A percentile compares a stretch with the other conserved stretches of the same genome.
phyloP scores from a whole-genome alignment of 164 flowering plant genomes.

The Litsea cubeba region DNA sequence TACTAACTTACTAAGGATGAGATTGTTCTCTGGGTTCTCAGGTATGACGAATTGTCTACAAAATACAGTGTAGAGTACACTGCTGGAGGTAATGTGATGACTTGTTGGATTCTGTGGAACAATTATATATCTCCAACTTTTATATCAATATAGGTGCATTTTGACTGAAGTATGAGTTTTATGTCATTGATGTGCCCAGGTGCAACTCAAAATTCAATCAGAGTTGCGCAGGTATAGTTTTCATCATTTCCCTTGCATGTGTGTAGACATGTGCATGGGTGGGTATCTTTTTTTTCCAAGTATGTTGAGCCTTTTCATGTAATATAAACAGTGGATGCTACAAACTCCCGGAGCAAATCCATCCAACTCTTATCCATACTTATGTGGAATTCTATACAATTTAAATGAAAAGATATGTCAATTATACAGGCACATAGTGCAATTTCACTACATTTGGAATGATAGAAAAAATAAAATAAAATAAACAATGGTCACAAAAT shows the following conservation, averaged over 20 bases:
- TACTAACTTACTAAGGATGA: too few species aligned
- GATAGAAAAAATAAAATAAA: too few species aligned
- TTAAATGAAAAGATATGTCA: too few species aligned
- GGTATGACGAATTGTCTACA: slow-evolving; percentile 52
- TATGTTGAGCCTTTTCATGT: slow-evolving; percentile 8
- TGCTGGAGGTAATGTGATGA: slow-evolving; percentile 64
- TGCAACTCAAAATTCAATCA: slow-evolving; percentile 94
- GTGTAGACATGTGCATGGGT: neutral
- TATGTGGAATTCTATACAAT: too few species aligned
- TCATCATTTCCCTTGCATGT: neutral
- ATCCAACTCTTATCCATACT: too few species aligned
- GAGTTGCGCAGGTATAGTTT: slow-evolving; percentile 74
- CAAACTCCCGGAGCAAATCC: slow-evolving; percentile 92
- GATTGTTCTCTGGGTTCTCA: too few species aligned
- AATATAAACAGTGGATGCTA: slow-evolving; percentile 81
- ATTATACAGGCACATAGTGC: too few species aligned
- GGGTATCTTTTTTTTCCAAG: neutral
- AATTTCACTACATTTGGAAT: too few species aligned
- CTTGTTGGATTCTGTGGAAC: neutral
- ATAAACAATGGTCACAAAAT: too few species aligned
- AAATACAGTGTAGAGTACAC: slow-evolving; percentile 60
- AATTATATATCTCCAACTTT: neutral
- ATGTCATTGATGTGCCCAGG: slow-evolving; percentile 37
- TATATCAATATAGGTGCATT: neutral
- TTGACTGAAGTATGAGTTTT: slow-evolving; percentile 5